Conservation (phyloP, 805 yeast genomes). For the Candida pini region DNA sequence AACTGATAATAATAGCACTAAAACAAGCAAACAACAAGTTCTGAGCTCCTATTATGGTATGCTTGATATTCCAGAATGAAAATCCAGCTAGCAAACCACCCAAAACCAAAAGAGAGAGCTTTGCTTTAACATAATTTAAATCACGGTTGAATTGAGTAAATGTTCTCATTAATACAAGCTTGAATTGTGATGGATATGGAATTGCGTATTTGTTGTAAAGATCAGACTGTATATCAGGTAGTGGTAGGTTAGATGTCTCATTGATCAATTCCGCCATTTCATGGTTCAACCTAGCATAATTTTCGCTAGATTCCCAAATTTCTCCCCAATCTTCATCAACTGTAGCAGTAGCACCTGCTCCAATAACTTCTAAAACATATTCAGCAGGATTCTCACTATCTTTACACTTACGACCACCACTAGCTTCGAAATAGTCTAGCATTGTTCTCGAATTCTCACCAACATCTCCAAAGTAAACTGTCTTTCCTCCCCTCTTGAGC, state of each 20-base stretch:
- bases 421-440: slow-evolving; percentile 39
- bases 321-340: slow-evolving; percentile 58
- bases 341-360: too few species aligned
- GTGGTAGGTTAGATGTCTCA: slow-evolving; percentile 25
- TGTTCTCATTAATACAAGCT: slow-evolving; percentile 34
- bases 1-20: slow-evolving; percentile 53
- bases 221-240: slow-evolving; percentile 21
- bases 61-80: slow-evolving; percentile 54
- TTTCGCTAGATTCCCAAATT: slow-evolving; percentile 45
- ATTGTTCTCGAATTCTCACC: too few species aligned
- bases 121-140: slow-evolving; percentile 46
- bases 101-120: slow-evolving; percentile 37
- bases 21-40: slow-evolving; percentile 48
- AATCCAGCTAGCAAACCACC: slow-evolving; percentile 48
- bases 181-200: slow-evolving; percentile 34
- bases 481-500: slow-evolving; percentile 46
- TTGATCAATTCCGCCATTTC: slow-evolving; percentile 28
- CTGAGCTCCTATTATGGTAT: slow-evolving; percentile 48
- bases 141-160: slow-evolving; percentile 43
- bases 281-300: slow-evolving; percentile 25
- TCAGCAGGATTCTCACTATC: slow-evolving; percentile 68
- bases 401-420: slow-evolving; percentile 64
- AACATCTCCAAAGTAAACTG: slow-evolving; percentile 50
- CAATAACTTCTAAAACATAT: slow-evolving; percentile 67
- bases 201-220: slow-evolving; percentile 36